Evolutionary conservation across 2,329 filamentous ascomycete species (phyloP), one percentile per base, ranked within the genome.

Genomic region (Ophiobolus disseminans): DNA sequence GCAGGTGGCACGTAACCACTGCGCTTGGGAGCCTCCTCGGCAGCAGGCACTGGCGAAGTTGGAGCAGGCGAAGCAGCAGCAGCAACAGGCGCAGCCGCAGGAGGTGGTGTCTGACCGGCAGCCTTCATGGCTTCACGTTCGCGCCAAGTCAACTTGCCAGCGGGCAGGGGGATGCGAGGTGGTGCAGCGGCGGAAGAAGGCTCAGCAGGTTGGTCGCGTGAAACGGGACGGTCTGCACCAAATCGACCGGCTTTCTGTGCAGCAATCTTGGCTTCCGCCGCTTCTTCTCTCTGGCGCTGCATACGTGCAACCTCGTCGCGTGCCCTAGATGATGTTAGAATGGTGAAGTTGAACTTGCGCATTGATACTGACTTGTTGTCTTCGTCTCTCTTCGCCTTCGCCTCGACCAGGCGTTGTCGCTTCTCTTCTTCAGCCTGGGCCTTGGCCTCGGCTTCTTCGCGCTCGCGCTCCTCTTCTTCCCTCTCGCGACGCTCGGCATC

Each of bases 401-500:
- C 88, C 75, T 95, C 88, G 61, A 84, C 82, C 69, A 91, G 76
- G 69, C 86, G 84, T 50, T 85, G 82, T 68, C 87, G 85, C 75
- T 86, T 88, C 76, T 91, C 89, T 73, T 95, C 92, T 41, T 94
- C 91, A 40, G 84, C 86, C 56, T 82, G 81, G 56, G 85, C 84
- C 75, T 87, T 90, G 76, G 96, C 92, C 73, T 96, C 89, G 74
- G 91, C 93, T 76, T 97, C 94, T 48, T 80, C 84, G 42, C 83
- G 84, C 53, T 84, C 82, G 60, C 88, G 86, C 81, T 97, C 93
- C 73, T 95, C 91, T 64, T 94, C 91, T 74, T 97, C 94, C 50
- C 82, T 83, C 48, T 87, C 80, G 57, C 83, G 82, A 46, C 86
- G 85, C 78, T 96, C 92, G 69, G 86, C 86, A 74, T 94, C 92